A percentile compares a stretch with the other conserved stretches of the same genome.
These are phyloP conservation scores for Rhodotorula toruloides DNA, from an alignment of 768 basidiomycete genomes.

Conservation along the genomic window DNA sequence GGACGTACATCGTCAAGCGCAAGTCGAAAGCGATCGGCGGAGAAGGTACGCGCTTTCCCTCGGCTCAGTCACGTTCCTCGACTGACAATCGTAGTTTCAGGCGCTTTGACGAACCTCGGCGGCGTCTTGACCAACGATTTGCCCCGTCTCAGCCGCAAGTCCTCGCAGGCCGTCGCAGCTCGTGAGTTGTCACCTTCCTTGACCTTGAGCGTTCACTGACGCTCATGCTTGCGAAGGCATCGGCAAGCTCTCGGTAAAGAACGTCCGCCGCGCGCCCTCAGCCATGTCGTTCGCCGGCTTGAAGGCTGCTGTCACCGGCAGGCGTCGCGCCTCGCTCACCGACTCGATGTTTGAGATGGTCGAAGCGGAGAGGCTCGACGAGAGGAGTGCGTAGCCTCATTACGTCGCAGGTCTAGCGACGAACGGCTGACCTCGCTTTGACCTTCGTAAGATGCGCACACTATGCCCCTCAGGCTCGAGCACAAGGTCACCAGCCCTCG, in stretches of 20 bases:
- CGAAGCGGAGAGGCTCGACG: neutral
- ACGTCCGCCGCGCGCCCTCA: constrained; percentile 17
- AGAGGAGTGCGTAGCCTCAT: constrained; percentile 9
- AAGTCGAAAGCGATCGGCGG: neutral
- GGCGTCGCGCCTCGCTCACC: constrained; percentile 1
- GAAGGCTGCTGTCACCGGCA: constrained; percentile 3
- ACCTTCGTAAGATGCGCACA: neutral
- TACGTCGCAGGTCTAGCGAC: too few species aligned
- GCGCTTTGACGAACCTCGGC: neutral
- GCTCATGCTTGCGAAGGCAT: neutral
- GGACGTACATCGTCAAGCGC: too few species aligned
- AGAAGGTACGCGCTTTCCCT: too few species aligned
- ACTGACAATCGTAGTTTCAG: neutral
- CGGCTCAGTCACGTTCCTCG: too few species aligned
- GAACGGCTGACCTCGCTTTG: too few species aligned
- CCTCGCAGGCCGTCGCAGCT: neutral
- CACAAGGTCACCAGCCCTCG: neutral
- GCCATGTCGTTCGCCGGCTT: constrained; percentile 18
- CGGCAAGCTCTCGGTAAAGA: constrained; percentile 16
- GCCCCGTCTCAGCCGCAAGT: neutral
- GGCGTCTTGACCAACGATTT: neutral
- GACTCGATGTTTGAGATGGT: constrained; percentile 9
- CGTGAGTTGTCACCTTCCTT: neutral
- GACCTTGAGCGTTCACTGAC: accelerated
- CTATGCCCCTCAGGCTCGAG: constrained; percentile 1